Conservation (phyloP, 2,329 filamentous ascomycete species). For the Truncatella angustata region DNA sequence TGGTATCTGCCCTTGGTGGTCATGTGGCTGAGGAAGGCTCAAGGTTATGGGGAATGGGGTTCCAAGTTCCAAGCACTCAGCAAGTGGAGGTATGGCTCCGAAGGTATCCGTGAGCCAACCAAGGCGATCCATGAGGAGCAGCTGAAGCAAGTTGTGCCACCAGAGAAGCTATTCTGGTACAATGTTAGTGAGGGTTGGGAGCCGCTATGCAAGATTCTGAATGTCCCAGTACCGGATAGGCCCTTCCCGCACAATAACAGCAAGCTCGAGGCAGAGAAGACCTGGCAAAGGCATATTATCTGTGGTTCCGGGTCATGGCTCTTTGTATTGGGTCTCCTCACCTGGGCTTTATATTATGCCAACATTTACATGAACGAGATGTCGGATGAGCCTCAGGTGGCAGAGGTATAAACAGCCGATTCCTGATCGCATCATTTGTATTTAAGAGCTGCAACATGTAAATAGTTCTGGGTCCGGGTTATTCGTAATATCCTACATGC, state of each 20-base stretch:
- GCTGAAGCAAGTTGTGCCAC: conserved; percentile 30
- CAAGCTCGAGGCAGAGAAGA: conserved; percentile 25
- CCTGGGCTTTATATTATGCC: conserved; percentile 16
- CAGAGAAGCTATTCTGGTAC: conserved; percentile 33
- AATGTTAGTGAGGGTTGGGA: conserved; percentile 22
- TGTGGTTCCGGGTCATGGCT: conserved; percentile 26
- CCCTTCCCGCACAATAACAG: conserved; percentile 36
- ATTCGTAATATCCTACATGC: conserved; percentile 7
- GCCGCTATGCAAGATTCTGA: conserved; percentile 9
- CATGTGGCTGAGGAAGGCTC: conserved; percentile 30
- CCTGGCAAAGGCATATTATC: conserved; percentile 23
- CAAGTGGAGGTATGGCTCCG: conserved; percentile 26
- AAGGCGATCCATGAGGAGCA: conserved; percentile 29
- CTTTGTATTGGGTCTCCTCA: conserved; percentile 22
- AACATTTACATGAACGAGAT: background rate
- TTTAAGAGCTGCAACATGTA: conserved; percentile 1
- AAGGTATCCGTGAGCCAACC: conserved; percentile 27
- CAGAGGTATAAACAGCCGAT: background rate
- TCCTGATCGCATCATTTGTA: background rate
- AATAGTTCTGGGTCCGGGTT: background rate
- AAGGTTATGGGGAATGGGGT: conserved; percentile 30
- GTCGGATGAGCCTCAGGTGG: background rate
- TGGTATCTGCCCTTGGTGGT: conserved; percentile 32
- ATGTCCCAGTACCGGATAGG: conserved; percentile 18
- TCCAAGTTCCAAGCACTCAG: conserved; percentile 11